These are phyloP conservation scores for Pelargonium exstipulatum DNA, from an alignment of 441 rosid genomes.

Conservation along the genomic window DNA sequence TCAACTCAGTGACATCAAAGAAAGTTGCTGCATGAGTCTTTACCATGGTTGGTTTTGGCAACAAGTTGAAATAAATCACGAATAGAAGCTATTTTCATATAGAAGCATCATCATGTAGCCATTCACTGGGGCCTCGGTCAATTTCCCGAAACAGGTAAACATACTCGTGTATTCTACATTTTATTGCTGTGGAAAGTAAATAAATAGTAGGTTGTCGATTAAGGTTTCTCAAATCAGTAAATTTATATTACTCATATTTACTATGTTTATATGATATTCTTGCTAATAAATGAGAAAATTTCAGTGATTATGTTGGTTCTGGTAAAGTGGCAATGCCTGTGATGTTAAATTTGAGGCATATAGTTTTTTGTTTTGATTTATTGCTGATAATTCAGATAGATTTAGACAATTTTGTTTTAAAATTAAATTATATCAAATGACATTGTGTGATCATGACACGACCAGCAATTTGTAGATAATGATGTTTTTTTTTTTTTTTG, in stretches of 20 bases:
- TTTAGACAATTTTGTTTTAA: too few relatives aligned
- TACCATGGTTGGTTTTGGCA: background rate
- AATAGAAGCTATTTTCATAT: constrained; percentile 18
- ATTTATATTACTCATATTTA: background rate
- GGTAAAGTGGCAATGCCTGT: too few relatives aligned
- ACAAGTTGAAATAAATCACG: constrained; percentile 26
- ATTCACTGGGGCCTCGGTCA: constrained; percentile 25
- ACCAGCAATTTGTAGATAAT: too few relatives aligned
- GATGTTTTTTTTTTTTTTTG: too few relatives aligned
- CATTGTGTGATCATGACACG: too few relatives aligned
- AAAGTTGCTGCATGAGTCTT: constrained; percentile 69
- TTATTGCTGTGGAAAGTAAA: background rate
- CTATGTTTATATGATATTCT: too few relatives aligned
- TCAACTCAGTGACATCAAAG: constrained; percentile 83
- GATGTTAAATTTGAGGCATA: too few relatives aligned
- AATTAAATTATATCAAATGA: too few relatives aligned
- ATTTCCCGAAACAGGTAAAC: constrained; percentile 3
- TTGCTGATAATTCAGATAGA: too few relatives aligned
- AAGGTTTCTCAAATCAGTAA: constrained; percentile 1
- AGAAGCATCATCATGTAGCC: constrained; percentile 14
- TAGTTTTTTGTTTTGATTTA: too few relatives aligned
- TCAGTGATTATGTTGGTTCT: too few relatives aligned
- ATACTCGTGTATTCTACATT: background rate
- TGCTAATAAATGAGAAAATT: too few relatives aligned
- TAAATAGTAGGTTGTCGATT: background rate